A percentile compares a stretch with the other conserved stretches of the same genome.
Conservation (phyloP, 352 stramenopile genomes). For the Pythium sukuiense region DNA sequence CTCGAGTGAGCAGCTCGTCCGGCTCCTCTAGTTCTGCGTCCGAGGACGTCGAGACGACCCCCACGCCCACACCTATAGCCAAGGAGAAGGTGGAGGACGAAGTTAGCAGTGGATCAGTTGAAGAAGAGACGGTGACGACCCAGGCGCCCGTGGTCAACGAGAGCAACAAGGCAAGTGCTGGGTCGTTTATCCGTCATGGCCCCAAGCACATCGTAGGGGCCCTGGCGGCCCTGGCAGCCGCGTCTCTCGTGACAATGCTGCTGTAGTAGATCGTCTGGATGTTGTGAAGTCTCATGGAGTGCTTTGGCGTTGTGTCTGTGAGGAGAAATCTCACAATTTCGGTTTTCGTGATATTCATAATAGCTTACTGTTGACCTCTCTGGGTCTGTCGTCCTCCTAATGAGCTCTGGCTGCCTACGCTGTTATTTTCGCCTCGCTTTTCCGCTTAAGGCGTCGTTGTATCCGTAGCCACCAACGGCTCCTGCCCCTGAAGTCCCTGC, state of each 20-base stretch:
- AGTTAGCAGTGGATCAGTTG: background rate
- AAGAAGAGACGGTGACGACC: background rate
- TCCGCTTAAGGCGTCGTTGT: conserved; percentile 5
- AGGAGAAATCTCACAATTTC: background rate
- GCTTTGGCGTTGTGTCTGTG: background rate
- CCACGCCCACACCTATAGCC: background rate
- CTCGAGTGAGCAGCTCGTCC: background rate
- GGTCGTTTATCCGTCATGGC: background rate
- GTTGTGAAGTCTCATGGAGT: background rate
- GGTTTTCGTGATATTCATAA: background rate
- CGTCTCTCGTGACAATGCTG: background rate
- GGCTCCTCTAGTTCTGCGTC: background rate
- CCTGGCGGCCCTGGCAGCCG: background rate
- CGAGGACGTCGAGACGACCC: background rate
- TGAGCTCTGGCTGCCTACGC: background rate
- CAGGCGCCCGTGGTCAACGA: background rate
- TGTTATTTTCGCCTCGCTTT: conserved; percentile 28
- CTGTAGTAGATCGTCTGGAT: background rate
- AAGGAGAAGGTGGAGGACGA: background rate
- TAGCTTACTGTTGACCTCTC: background rate
- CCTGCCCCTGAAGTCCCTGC: conserved; percentile 12
- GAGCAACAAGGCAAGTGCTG: background rate
- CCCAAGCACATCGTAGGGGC: background rate
- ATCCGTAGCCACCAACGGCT: conserved; percentile 16
- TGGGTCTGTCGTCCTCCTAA: background rate